Conservation (phyloP, 345 rosid species). For the Pelargonium nanum region DNA sequence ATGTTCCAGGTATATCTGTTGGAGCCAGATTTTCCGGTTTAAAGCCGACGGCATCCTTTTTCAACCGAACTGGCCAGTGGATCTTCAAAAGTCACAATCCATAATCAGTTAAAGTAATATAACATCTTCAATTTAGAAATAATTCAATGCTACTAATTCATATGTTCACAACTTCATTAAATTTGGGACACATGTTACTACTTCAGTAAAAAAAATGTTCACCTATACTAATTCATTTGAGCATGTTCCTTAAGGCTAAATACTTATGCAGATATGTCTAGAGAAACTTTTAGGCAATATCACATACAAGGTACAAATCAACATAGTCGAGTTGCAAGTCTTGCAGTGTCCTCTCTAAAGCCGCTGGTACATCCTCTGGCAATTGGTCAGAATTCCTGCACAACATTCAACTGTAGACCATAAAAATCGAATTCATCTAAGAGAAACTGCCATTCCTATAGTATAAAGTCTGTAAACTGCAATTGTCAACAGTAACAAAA, state of each 20-base stretch:
- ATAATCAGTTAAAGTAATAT: not conserved
- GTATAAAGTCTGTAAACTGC: not conserved
- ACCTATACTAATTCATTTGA: too few relatives aligned
- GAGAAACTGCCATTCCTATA: too few relatives aligned
- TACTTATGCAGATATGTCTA: not conserved
- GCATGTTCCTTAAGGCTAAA: not conserved
- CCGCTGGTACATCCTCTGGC: not conserved
- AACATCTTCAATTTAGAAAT: not conserved
- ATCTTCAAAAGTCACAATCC: slow-evolving; percentile 28
- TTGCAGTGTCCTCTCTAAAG: not conserved
- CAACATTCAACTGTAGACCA: not conserved
- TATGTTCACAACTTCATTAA: not conserved
- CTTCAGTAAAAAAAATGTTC: too few relatives aligned
- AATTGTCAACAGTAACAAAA: too few relatives aligned
- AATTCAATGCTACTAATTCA: too few relatives aligned
- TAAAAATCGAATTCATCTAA: not conserved
- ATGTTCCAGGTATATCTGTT: slow-evolving; percentile 62
- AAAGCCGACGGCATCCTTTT: slow-evolving; percentile 45
- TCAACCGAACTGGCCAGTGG: slow-evolving; percentile 70
- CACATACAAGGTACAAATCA: not conserved
- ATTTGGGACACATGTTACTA: not conserved
- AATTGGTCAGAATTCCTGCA: not conserved
- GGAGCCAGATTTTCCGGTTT: slow-evolving; percentile 43
- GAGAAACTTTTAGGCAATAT: too few relatives aligned
- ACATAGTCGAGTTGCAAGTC: not conserved